Conservation (phyloP, 2,329 filamentous ascomycete genomes). For the Lasiodiplodia hormozganensis region DNA sequence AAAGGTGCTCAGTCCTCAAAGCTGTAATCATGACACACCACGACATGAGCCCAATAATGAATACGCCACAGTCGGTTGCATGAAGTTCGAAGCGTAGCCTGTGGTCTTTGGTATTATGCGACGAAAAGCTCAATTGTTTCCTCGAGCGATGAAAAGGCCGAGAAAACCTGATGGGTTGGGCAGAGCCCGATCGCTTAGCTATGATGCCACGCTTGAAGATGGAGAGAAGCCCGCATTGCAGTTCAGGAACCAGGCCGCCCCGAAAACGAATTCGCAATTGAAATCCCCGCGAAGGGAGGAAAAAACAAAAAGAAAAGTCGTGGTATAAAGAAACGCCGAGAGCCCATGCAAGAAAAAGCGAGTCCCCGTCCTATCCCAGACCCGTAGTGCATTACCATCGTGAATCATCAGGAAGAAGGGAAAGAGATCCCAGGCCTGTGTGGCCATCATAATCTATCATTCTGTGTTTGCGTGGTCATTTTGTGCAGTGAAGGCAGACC, state of each 20-base stretch:
- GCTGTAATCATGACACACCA: no score
- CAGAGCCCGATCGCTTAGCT: not conserved
- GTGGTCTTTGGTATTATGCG: not conserved
- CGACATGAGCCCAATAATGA: not conserved
- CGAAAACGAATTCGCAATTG: not conserved
- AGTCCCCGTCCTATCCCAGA: not conserved
- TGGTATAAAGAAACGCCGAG: conserved; percentile 10
- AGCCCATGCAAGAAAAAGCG: conserved; percentile 16
- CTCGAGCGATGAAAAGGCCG: not conserved
- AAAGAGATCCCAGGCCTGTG: conserved; percentile 11
- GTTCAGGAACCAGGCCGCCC: conserved; percentile 2
- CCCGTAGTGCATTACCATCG: not conserved
- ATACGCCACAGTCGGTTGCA: not conserved
- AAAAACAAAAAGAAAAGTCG: not conserved
- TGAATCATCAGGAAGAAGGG: conserved; percentile 17
- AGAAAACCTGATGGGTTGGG: not conserved
- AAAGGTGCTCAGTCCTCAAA: no score
- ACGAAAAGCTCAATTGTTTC: not conserved
- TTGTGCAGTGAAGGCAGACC: not conserved
- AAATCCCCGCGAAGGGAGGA: not conserved
- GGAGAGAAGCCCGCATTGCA: not conserved
- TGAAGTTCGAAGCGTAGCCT: not conserved
- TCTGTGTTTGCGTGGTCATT: conserved; percentile 4
- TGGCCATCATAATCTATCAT: conserved; percentile 24
- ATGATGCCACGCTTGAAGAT: conserved; percentile 17